phyloP scores from a whole-genome alignment of 208 protist species.

The Acanthamoeba sp. region DNA sequence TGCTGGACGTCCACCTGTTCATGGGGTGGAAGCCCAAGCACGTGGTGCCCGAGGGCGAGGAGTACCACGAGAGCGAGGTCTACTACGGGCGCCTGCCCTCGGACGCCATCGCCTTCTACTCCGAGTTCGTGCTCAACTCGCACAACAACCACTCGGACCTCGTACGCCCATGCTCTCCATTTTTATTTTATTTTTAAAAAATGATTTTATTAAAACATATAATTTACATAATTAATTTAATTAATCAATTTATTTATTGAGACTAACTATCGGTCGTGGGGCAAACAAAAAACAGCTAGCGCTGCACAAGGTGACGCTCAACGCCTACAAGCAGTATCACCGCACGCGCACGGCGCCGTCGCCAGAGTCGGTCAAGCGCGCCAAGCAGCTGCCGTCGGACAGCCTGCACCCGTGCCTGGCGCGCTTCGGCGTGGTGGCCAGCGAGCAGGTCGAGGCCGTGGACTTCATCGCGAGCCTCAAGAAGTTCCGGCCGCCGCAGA shows the following conservation, averaged over 20 bases:
- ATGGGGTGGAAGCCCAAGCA: conserved; percentile 79
- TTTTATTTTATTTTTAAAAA: no score
- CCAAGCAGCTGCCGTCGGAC: conserved; percentile 67
- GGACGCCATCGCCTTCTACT: background rate
- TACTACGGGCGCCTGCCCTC: conserved; percentile 69
- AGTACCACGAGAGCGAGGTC: conserved; percentile 7
- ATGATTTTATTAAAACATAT: no score
- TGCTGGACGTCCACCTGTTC: conserved; percentile 91
- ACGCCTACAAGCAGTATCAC: conserved; percentile 72
- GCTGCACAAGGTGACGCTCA: conserved; percentile 34
- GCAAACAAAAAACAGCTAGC: conserved; percentile 59
- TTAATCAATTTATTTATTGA: conserved; percentile 13
- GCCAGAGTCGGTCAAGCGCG: conserved; percentile 64
- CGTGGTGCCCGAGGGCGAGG: conserved; percentile 20
- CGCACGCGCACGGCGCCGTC: conserved; percentile 11
- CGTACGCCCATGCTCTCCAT: conserved; percentile 3
- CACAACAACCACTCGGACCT: conserved; percentile 57
- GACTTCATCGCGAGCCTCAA: conserved; percentile 51
- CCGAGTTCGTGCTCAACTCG: background rate
- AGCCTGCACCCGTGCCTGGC: conserved; percentile 28
- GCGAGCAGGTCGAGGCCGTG: background rate
- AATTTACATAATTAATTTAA: conserved; percentile 3
- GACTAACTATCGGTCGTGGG: conserved; percentile 39
- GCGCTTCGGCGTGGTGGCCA: background rate
- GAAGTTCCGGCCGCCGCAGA: conserved; percentile 56